Evolutionary conservation across 495 filamentous ascomycete species (phyloP).

Genomic region (Xylaria flabelliformis): DNA sequence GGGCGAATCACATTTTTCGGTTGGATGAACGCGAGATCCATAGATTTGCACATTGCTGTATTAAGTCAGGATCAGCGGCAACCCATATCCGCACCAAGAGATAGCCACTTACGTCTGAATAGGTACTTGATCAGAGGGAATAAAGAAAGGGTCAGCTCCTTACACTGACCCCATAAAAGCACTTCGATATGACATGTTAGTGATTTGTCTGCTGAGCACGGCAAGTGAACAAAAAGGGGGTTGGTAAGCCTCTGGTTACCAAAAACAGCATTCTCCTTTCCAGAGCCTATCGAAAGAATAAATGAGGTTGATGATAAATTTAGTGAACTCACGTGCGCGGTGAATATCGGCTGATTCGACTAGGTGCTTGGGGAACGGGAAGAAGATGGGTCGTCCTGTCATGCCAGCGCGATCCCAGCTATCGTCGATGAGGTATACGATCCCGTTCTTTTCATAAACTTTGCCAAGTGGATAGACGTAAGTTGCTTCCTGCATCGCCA

Average conservation of each 20-base stretch:
- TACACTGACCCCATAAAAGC: slow-evolving; percentile 4
- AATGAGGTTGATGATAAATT: neutral
- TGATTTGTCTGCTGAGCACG: neutral
- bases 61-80: neutral
- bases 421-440: neutral
- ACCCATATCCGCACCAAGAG: neutral
- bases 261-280: neutral
- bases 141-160: slow-evolving; percentile 9
- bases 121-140: slow-evolving; percentile 6
- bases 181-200: slow-evolving; percentile 10
- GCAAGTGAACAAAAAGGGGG: neutral
- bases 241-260: neutral
- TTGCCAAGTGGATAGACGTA: neutral
- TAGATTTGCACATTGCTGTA: slow-evolving; percentile 14
- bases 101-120: slow-evolving; percentile 20
- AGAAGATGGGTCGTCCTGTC: slow-evolving; percentile 21
- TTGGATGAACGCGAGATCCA: neutral
- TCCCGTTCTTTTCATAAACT: neutral
- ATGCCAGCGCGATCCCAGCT: slow-evolving; percentile 22
- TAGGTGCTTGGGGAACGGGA: slow-evolving; percentile 15
- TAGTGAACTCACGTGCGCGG: slow-evolving; percentile 8
- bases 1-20: slow-evolving; percentile 17
- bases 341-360: neutral
- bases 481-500: slow-evolving; percentile 4
- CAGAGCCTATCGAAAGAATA: neutral